Evolutionary conservation across 2,329 filamentous ascomycete genomes (phyloP), one percentile per base, ranked within the genome.

Genomic region (Pezicula neosporulosa): DNA sequence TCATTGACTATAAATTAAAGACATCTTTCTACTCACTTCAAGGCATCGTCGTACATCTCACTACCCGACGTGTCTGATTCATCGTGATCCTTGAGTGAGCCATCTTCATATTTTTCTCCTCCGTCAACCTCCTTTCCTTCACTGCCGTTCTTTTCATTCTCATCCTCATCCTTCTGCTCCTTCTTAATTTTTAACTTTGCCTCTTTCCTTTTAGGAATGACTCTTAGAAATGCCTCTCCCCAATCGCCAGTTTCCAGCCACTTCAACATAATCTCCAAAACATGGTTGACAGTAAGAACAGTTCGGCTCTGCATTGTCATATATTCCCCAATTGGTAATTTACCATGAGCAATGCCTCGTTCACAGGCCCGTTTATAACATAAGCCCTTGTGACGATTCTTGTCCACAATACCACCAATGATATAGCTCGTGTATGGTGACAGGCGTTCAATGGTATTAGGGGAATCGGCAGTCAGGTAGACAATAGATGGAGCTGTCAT

Each of bases 231-330:
- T 0, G 94, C 92, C 64, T 88, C 77, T 1, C 87, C 92, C 94
- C 94, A 99, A 67, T 97, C 88, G 2, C 89, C 89, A 45, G 82
- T 83, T 69, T 97, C 90, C 49, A 99, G 70, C 91, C 92, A 99
- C 58, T 84, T 85, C 43, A 96, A 73, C 90, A 99, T 96, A 56
- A 99, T 97, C 71, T 97, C 93, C 44, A 94, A 82, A 1, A 99
- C 94, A 65, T 99, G 94, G 66, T 97, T 99, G 7, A 93, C 97
- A 3, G 93, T 86, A 51, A 99, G 74, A 4, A 99, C 89, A 61
- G 87, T 83, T 30, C 94, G 83, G 61, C 87, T 92, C 50, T 86
- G 81, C 89, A 99, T 95, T 57, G 90, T 81, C 77, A 99, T 86
- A 68, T 90, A 97, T 56, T 97, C 86, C n/a, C 91, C 90, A 62